Conservation (phyloP, 2,329 filamentous ascomycete species). For the Colletotrichum truncatum region DNA sequence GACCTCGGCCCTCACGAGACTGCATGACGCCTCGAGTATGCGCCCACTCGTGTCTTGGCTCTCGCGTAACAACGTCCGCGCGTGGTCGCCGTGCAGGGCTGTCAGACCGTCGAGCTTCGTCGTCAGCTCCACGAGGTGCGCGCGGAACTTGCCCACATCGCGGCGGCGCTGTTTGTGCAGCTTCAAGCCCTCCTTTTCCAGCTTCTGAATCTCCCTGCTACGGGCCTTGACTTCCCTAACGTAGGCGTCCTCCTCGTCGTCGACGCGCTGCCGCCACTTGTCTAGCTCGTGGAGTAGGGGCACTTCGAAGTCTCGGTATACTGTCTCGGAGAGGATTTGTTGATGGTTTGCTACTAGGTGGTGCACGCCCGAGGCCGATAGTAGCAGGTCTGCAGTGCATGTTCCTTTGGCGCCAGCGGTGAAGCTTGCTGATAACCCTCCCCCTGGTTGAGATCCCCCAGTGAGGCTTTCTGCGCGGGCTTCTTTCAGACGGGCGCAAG, state of each 20-base stretch:
- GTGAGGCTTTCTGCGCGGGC: slow-evolving; percentile 66
- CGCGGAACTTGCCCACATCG: slow-evolving; percentile 69
- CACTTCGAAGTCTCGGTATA: slow-evolving; percentile 75
- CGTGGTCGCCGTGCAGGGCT: slow-evolving; percentile 66
- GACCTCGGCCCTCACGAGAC: slow-evolving; percentile 73
- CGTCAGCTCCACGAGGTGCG: slow-evolving; percentile 71
- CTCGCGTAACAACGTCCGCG: slow-evolving; percentile 67
- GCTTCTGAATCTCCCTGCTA: slow-evolving; percentile 67
- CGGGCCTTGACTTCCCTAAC: slow-evolving; percentile 62
- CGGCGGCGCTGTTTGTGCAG: slow-evolving; percentile 67
- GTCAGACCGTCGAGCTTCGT: slow-evolving; percentile 70
- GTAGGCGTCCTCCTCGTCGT: slow-evolving; percentile 72
- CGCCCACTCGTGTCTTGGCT: slow-evolving; percentile 70
- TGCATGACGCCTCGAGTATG: slow-evolving; percentile 72
- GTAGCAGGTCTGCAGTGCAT: slow-evolving; percentile 71
- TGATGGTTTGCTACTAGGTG: slow-evolving; percentile 76
- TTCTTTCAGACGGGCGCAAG: slow-evolving; percentile 75
- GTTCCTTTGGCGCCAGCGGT: slow-evolving; percentile 50
- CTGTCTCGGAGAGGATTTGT: slow-evolving; percentile 74
- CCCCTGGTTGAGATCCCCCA: slow-evolving; percentile 41
- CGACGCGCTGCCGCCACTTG: slow-evolving; percentile 69
- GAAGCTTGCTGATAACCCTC: slow-evolving; percentile 56
- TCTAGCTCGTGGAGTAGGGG: slow-evolving; percentile 76
- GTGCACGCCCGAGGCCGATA: slow-evolving; percentile 71
- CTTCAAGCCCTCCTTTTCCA: slow-evolving; percentile 73